Evolutionary conservation across 768 basidiomycete species (phyloP).

Genomic region (Crucibulum laeve): DNA sequence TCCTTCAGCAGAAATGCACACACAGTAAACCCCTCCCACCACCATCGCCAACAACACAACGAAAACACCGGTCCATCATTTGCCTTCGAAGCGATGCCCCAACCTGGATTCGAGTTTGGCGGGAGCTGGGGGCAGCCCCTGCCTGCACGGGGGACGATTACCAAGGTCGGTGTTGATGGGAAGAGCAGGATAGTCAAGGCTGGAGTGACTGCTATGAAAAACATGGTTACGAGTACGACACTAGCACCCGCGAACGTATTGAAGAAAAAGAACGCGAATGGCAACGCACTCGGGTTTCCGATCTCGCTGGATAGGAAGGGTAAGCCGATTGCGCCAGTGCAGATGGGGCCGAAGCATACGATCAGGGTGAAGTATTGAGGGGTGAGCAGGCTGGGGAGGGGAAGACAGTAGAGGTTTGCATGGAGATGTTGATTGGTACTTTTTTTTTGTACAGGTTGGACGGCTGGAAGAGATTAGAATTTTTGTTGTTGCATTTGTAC

Average conservation of each 20-base stretch:
- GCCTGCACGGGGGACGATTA: constrained; percentile 9
- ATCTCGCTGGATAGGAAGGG: constrained; percentile 34
- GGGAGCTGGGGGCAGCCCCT: constrained; percentile 30
- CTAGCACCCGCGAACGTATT: no score
- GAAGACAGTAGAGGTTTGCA: not conserved
- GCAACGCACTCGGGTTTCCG: constrained; percentile 18
- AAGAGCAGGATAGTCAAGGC: no score
- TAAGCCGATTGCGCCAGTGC: constrained; percentile 26
- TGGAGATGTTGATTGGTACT: not conserved
- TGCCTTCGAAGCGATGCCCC: constrained; percentile 36
- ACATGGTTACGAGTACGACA: no score
- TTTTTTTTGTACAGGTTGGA: no score
- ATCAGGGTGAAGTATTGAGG: constrained; percentile 6
- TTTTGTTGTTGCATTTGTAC: no score
- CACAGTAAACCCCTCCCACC: constrained; percentile 2
- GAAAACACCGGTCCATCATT: constrained; percentile 17
- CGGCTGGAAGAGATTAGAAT: no score
- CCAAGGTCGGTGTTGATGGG: not conserved
- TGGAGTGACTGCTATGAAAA: no score
- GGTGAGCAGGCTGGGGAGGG: not conserved
- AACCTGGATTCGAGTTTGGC: constrained; percentile 30
- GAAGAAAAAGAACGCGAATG: constrained; percentile 16
- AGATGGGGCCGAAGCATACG: constrained; percentile 32
- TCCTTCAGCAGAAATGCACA: constrained; percentile 1
- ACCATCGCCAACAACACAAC: no score